Base-by-base conservation (phyloP, 441 rosid genomes). In the Arabidopsis hybrid region DNA sequence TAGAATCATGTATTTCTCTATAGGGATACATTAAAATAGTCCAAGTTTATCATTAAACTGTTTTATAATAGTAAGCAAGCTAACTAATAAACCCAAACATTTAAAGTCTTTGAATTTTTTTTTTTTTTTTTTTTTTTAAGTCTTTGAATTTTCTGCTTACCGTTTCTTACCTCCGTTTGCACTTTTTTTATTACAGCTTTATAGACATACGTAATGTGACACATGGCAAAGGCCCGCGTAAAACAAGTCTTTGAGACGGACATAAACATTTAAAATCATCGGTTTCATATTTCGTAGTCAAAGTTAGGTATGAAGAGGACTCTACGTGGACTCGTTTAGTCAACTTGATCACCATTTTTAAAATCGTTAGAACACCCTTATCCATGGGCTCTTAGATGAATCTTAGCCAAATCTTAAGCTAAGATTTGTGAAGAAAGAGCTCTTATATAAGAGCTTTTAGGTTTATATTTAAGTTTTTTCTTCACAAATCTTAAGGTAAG, bases 261-360 rank as follows among this genome's bases (percentile, higher is more conserved):
- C 67, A 31, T 21, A 40, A 45, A 39, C 46, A 49, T 58, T 74
- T 58, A 34, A 47, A 74, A 65, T 17, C 67, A 29, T 59, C 67
- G 61, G 67, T 66, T 74, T 66, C 78, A 74, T 59, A 74, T 18
- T 26, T 42, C 53, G 74, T 53, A 53, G 69, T 74, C 73, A 74
- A 67, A 74, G 68, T 75, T 75, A 61, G 59, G 69, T 75, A 63
- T 68, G 58, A 75, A 67, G 21, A 66, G 17, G 52, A 34, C 16
- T 58, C 8, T 34, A 43, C 3, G 56, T 75, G 51, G 79, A 53
- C 70, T 52, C 21, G 14, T 61, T 67, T 61, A 26, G 73, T 75
- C 78, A 67, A 67, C 74, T 11, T 52, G 68, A 67, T 67, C 38
- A 66, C 9, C 57, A 18, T 65, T 65, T 34, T 43, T 4, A 0